phyloP scores from a whole-genome alignment of 345 rosid species.

The Acer negundo region DNA sequence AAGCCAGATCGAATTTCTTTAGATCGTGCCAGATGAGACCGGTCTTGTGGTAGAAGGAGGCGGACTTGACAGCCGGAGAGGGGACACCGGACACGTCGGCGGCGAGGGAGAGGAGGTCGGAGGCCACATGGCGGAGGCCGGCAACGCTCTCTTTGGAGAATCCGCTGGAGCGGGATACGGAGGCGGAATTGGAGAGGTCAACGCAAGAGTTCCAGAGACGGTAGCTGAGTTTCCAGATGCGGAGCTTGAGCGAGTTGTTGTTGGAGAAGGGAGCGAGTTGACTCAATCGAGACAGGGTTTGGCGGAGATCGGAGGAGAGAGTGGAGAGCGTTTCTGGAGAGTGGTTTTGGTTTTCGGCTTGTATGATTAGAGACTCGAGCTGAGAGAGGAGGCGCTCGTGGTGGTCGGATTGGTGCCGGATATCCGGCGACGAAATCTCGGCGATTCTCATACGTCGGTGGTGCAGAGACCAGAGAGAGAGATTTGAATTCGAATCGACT shows the following conservation, averaged over 20 bases:
- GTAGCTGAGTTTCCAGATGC: slow-evolving; percentile 85
- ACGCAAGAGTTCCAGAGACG: slow-evolving; percentile 98
- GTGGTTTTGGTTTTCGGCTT: slow-evolving; percentile 47
- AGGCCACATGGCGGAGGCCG: slow-evolving; percentile 69
- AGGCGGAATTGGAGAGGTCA: slow-evolving; percentile 67
- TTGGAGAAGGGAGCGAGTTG: slow-evolving; percentile 54
- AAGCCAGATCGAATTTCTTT: slow-evolving; percentile 69
- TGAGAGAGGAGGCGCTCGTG: slow-evolving; percentile 55
- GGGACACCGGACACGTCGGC: slow-evolving; percentile 66
- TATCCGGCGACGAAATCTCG: slow-evolving; percentile 72
- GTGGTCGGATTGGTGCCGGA: slow-evolving; percentile 32
- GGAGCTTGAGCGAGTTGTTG: slow-evolving; percentile 61
- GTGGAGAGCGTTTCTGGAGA: slow-evolving; percentile 36
- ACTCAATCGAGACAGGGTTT: slow-evolving; percentile 50
- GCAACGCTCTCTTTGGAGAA: slow-evolving; percentile 39
- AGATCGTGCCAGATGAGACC: slow-evolving; percentile 71
- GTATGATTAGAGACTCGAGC: slow-evolving; percentile 65
- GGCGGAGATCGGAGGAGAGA: slow-evolving; percentile 56
- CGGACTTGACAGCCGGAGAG: slow-evolving; percentile 67
- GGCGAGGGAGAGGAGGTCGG: slow-evolving; percentile 82
- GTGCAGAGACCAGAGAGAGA: slow-evolving; percentile 28
- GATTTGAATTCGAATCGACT: slow-evolving; percentile 17
- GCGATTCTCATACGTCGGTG: slow-evolving; percentile 69
- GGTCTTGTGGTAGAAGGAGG: slow-evolving; percentile 79
- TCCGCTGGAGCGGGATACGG: slow-evolving; percentile 41